Conservation (phyloP, 306 rosid genomes). For the Malus orientalis region DNA sequence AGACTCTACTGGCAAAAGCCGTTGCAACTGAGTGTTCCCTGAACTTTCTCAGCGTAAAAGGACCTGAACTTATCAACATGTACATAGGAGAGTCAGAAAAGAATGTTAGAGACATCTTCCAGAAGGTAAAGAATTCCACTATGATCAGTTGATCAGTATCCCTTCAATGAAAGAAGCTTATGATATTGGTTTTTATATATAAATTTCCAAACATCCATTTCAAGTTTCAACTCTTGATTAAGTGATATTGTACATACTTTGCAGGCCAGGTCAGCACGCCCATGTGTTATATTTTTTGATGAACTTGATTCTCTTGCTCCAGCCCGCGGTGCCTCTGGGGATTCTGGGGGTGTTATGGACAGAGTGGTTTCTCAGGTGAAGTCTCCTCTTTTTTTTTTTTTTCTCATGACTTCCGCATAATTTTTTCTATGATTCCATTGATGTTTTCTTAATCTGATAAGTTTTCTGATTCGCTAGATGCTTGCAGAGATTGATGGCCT, state of each 20-base stretch:
- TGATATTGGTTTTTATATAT: not conserved
- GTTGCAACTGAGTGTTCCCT: slow-evolving; percentile 96
- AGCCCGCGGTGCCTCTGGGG: slow-evolving; percentile 95
- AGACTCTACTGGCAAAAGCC: slow-evolving; percentile 96
- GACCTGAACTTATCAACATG: slow-evolving; percentile 96
- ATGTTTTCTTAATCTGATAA: slow-evolving; percentile 13
- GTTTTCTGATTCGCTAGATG: slow-evolving; percentile 49
- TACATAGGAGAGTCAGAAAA: slow-evolving; percentile 98
- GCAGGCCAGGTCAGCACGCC: slow-evolving; percentile 93
- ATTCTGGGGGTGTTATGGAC: slow-evolving; percentile 97
- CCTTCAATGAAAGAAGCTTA: slow-evolving; percentile 4
- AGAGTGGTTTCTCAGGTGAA: slow-evolving; percentile 96
- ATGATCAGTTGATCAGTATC: slow-evolving; percentile 11
- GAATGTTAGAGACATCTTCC: slow-evolving; percentile 86
- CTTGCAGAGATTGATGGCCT: slow-evolving; percentile 96
- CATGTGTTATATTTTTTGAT: slow-evolving; percentile 93
- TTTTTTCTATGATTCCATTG: slow-evolving; percentile 7
- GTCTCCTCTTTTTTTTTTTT: slow-evolving; percentile 5
- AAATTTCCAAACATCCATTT: not conserved
- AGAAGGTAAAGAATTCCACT: slow-evolving; percentile 48
- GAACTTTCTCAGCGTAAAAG: slow-evolving; percentile 92
- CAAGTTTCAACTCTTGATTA: not conserved
- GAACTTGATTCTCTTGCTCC: slow-evolving; percentile 99
- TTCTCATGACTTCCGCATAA: not conserved
- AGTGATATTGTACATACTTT: slow-evolving; percentile 15